Evolutionary conservation across 2,329 filamentous ascomycete species (phyloP), one percentile per base, ranked within the genome.

Genomic region (Torrubiella hemipterigena): DNA sequence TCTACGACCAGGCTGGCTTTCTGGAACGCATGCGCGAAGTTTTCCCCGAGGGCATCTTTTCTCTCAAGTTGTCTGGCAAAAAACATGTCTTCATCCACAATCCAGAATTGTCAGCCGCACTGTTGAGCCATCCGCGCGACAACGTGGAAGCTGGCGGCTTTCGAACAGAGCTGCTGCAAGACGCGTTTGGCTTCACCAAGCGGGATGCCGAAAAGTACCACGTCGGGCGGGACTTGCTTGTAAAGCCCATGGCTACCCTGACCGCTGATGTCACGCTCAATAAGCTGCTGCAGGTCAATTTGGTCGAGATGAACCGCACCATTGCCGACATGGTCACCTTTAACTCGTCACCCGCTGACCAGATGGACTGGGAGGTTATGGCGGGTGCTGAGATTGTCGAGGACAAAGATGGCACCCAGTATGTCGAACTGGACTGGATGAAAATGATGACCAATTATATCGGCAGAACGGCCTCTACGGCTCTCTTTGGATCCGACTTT

Each of bases 401-500:
- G 16, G 39, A 46, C 14, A 31, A 32, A 7, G 37, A 37, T 3
- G 45, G 43, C 9, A 43, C 47, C 12, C 35, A 34, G 4, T 45
- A 46, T 25, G 53, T 57, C 37, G 49, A 55, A 14, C 48, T 44
- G 2, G 51, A 58, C 19, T 39, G 56, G 27, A 45, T 49, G 25
- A 47, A 49, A 14, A 37, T 60, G 18, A 41, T 50, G 4, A 52
- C 48, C 11, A 52, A 52, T 34, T 60, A 56, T 34, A 44, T 57
- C 7, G 51, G 52, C 17, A 45, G 43, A 14, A 51, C 54, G 3
- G 48, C 54, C 7, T 57, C 48, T 10, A 38, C 45, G 4, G 46
- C 53, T 3, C 42, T 61, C 5, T 52, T 59, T 28, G 59, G 59
- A n/a, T 52, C 50, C 4, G 52, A 61, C 35, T 58, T 61, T 41